Evolutionary conservation across 768 basidiomycete genomes (phyloP).

Genomic region (Bullera alba): DNA sequence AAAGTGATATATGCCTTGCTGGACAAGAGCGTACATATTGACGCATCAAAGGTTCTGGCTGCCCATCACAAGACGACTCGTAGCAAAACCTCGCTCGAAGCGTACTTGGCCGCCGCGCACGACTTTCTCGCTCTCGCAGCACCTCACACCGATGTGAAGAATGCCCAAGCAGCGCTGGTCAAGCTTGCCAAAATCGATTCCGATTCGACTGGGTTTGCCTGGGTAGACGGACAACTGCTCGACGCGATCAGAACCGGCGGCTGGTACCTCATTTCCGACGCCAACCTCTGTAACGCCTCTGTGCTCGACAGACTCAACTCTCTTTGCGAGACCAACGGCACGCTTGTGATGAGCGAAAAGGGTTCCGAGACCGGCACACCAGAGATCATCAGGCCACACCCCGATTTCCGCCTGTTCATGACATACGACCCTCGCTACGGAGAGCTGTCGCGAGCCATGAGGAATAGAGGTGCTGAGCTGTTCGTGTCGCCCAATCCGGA

Average conservation of each 20-base stretch:
- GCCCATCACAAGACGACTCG: neutral
- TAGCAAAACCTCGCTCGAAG: neutral
- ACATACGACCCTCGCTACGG: slow-evolving; percentile 82
- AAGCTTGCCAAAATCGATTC: neutral
- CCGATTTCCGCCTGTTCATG: slow-evolving; percentile 89
- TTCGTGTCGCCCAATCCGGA: too few relatives aligned
- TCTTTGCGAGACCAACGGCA: slow-evolving; percentile 80
- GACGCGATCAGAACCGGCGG: slow-evolving; percentile 75
- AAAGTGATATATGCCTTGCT: neutral
- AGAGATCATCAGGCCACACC: slow-evolving; percentile 71
- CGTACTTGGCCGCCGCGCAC: neutral
- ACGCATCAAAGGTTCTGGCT: neutral
- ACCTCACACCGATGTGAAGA: neutral
- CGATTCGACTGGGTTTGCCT: slow-evolving; percentile 64
- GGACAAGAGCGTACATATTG: neutral
- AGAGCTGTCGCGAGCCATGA: slow-evolving; percentile 95
- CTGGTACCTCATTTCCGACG: slow-evolving; percentile 86
- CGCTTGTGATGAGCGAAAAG: slow-evolving; percentile 77
- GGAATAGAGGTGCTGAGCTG: slow-evolving; percentile 90
- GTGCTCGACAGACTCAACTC: slow-evolving; percentile 95
- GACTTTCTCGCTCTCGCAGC: neutral
- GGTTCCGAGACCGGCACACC: slow-evolving; percentile 72
- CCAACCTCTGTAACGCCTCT: slow-evolving; percentile 90
- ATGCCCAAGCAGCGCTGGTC: neutral
- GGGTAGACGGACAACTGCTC: slow-evolving; percentile 90